Conservation (phyloP, 1,139 yeast species). For the Scheffersomyces quercinus region DNA sequence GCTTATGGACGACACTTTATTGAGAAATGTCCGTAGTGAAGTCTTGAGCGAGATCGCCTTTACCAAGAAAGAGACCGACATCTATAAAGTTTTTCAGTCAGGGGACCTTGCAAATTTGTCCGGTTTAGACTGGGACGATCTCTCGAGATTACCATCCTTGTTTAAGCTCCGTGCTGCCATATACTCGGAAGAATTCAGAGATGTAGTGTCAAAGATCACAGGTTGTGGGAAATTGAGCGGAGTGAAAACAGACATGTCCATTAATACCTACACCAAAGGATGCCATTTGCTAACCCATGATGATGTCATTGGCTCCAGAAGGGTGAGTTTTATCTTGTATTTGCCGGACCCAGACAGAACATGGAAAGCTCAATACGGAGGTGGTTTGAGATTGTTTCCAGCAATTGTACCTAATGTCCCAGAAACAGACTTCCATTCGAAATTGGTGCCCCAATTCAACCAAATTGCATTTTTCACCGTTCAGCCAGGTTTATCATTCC, state of each 20-base stretch:
- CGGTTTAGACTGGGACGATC: conserved; percentile 77
- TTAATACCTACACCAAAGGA: conserved; percentile 88
- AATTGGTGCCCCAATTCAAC: conserved; percentile 88
- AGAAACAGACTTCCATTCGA: conserved; percentile 65
- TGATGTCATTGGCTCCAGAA: conserved; percentile 93
- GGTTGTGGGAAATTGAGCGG: conserved; percentile 92
- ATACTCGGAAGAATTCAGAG: conserved; percentile 82
- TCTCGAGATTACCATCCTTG: conserved; percentile 69
- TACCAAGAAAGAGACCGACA: conserved; percentile 94
- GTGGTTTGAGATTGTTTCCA: conserved; percentile 84
- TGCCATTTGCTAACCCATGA: conserved; percentile 95
- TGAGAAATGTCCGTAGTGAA: conserved; percentile 80
- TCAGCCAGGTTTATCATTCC: conserved; percentile 94
- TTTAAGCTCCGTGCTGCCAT: conserved; percentile 80
- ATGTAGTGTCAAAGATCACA: conserved; percentile 76
- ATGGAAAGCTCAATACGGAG: conserved; percentile 92
- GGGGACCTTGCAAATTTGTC: conserved; percentile 95
- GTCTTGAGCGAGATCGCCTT: conserved; percentile 82
- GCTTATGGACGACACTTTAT: conserved; percentile 71
- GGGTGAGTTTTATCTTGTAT: conserved; percentile 90
- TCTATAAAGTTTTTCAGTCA: conserved; percentile 89
- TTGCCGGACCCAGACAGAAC: conserved; percentile 86
- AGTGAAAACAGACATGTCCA: conserved; percentile 84
- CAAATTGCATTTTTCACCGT: conserved; percentile 95
- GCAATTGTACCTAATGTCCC: conserved; percentile 91